Percentiles rank a stretch among this genome's conserved stretches.
Evolutionary conservation across 2,329 filamentous ascomycete species (phyloP).

Genomic region (Pseudogymnoascus sp.): DNA sequence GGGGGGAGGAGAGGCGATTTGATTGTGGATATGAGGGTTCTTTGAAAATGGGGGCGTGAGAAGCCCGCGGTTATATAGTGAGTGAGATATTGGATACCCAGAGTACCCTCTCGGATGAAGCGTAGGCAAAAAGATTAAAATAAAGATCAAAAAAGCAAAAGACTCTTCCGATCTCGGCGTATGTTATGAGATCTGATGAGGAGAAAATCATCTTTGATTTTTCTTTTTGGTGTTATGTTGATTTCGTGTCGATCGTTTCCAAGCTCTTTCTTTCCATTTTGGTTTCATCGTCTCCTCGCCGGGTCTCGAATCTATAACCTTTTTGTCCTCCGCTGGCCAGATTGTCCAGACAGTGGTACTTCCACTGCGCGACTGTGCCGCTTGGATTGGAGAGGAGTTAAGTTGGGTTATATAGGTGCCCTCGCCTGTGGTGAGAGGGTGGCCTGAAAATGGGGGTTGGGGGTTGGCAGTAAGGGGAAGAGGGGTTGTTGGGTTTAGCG

Average conservation of each 20-base stretch:
- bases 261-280: not conserved
- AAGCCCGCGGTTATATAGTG: not conserved
- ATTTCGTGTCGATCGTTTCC: not conserved
- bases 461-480: not conserved
- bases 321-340: not conserved
- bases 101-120: not conserved
- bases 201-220: not conserved
- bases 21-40: not conserved
- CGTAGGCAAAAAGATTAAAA: not conserved
- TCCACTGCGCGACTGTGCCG: conserved; percentile 2
- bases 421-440: not conserved
- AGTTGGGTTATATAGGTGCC: not conserved
- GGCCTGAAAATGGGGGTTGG: not conserved
- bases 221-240: not conserved
- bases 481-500: not conserved
- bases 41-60: not conserved
- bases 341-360: conserved; percentile 2
- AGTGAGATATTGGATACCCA: conserved; percentile 5
- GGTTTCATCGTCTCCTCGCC: not conserved
- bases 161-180: not conserved
- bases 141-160: not conserved
- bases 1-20: conserved; percentile 19
- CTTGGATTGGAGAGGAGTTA: not conserved
- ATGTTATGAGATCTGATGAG: not conserved
- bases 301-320: not conserved